Evolutionary conservation across 2,329 filamentous ascomycete species (phyloP), one percentile per base, ranked within the genome.

Genomic region (Metarhizium album): DNA sequence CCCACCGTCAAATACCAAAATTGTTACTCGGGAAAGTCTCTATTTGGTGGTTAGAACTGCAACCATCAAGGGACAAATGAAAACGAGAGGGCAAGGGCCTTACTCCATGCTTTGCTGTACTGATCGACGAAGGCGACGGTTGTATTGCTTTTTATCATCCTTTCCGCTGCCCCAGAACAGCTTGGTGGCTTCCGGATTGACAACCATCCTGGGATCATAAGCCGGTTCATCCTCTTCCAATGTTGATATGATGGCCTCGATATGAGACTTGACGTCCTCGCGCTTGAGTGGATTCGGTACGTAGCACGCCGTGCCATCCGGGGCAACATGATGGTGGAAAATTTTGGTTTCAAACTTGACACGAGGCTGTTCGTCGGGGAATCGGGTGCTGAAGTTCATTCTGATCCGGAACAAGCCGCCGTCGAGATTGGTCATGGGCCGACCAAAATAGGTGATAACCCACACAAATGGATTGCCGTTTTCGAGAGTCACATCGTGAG

Each of bases 401-500:
- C 77, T 84, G 65, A 96, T 84, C 54, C 80, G 81, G 71, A 97
- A 91, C 54, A 97, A 78, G 2, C 91, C 90, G 16, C 90, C 91
- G 59, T 97, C 91, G 2, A 97, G 79, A 58, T 95, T 90, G 5
- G 90, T 95, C 85, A 93, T 94, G 1, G 90, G 88, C 50, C 84
- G 80, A 24, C 93, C 93, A 63, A 96, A 94, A 64, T 95, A 90
- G 1, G 88, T 93, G 53, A 97, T 66, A 20, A 78, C 68, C 93
- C 93, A 97, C 20, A 91, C 75, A 62, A 96, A 96, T 0, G 91
- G 90, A 60, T 96, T 97, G 38, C 76, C 79, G 56, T 93, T 76
- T 29, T 86, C 83, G 6, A 97, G 72, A 51, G 83, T 79, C 37
- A 97, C 71, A 58, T 90, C 84, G 52, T 95, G 75, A 0, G 87